Conservation (phyloP, 805 yeast species). For the Ascoidea asiatica region DNA sequence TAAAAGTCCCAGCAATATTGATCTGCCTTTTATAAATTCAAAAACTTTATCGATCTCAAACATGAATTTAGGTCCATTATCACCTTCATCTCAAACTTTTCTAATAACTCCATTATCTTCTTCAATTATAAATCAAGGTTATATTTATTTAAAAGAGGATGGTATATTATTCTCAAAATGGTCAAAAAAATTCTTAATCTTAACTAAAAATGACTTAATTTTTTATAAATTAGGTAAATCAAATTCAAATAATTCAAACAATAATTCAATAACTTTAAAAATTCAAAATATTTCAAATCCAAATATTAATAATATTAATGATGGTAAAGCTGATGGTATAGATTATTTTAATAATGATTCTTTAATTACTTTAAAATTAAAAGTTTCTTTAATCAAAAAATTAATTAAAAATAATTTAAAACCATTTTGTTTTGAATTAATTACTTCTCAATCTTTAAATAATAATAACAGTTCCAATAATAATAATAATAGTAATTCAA, state of each 20-base stretch:
- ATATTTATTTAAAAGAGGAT: slow-evolving; percentile 9
- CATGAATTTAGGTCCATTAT: slow-evolving; percentile 9
- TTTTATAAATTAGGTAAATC: slow-evolving; percentile 9
- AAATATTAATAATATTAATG: slow-evolving; percentile 3
- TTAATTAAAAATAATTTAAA: slow-evolving; percentile 15
- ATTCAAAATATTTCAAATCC: slow-evolving; percentile 10
- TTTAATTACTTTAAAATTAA: slow-evolving; percentile 5
- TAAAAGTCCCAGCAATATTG: too few species aligned
- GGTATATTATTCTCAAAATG: slow-evolving; percentile 11
- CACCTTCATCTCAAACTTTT: slow-evolving; percentile 9
- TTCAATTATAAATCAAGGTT: slow-evolving; percentile 9
- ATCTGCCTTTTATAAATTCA: too few species aligned
- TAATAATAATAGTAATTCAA: too few species aligned
- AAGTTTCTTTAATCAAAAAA: slow-evolving; percentile 3
- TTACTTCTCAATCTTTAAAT: not conserved
- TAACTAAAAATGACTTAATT: slow-evolving; percentile 7
- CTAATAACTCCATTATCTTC: not conserved
- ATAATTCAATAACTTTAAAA: slow-evolving; percentile 2
- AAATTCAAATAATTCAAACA: not conserved
- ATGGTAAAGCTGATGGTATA: slow-evolving; percentile 11
- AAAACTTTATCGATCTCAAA: too few species aligned
- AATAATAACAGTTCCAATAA: too few species aligned
- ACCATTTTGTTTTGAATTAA: slow-evolving; percentile 13
- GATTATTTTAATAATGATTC: slow-evolving; percentile 10
- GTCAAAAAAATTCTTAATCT: slow-evolving; percentile 9